Evolutionary conservation across 345 rosid genomes (phyloP), one percentile per base, ranked within the genome.

Genomic region (Eucalyptus sideroxylon): DNA sequence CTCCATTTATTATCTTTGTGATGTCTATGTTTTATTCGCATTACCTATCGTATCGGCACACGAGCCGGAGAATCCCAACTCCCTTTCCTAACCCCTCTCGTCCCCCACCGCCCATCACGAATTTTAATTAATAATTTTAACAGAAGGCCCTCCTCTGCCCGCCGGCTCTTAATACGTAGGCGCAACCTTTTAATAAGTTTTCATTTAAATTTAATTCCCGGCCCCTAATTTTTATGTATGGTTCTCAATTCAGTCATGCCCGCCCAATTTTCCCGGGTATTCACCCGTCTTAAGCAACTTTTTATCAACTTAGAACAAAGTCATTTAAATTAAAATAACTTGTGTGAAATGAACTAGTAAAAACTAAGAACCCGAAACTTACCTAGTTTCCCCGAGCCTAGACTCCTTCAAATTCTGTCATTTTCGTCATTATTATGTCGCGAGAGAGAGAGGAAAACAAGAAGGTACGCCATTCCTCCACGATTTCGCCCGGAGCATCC

Each of bases 261-360:
- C 3, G 62, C 62, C 62, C 26, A 2, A 17, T 53, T 59, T 26
- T 26, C 0, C 14, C 7, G 65, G n/a, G 0, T 11, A 26, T 1
- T 59, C 15, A 7, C n/a, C 67, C 65, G 15, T 26, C 65, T 59
- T 11, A 11, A 24, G 1, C n/a, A 24, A 26, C 7, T 24, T 59
- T 59, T 53, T 53, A 53, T 21, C 59, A 21, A 53, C 59, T 19
- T 21, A 53, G 59, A 53, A 53, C 26, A 19, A 53, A 19, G 1
- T 53, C 11, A 53, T 53, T 53, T 53, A 53, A 19, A 1, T 8
- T 19, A 19, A 53, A 51, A 51, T 51, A 7, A 51, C 23, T 17
- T 6, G 55, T 51, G 21, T 51, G 55, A 51, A 51, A 51, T 51
- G 55, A 51, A 51, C 55, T 2, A 51, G 55, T 51, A 16, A 17